A percentile compares a stretch with the other conserved stretches of the same genome.
These are phyloP conservation scores for Ophiostoma perfectum DNA, from an alignment of 2,329 filamentous ascomycete genomes.

Conservation along the genomic window DNA sequence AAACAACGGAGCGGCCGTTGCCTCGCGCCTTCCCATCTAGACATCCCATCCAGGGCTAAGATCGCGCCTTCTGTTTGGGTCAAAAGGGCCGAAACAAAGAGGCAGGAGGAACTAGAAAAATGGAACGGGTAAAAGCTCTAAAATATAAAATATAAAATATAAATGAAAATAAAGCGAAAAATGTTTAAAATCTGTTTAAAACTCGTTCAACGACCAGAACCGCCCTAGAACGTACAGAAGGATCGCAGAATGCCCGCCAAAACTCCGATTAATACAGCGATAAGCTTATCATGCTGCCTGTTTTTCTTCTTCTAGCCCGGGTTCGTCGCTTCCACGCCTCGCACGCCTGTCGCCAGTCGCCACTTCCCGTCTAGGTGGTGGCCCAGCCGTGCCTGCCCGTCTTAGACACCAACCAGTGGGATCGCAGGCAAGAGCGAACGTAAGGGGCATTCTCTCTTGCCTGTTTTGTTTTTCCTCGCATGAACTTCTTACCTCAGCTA, in stretches of 20 bases:
- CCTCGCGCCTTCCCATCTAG: constrained; percentile 13
- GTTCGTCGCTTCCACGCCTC: background rate
- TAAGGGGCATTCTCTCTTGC: background rate
- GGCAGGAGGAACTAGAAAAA: constrained; percentile 2
- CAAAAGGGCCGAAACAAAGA: constrained; percentile 5
- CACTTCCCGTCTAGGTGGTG: constrained; percentile 2
- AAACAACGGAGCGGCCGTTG: background rate
- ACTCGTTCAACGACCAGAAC: background rate
- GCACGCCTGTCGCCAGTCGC: constrained; percentile 14
- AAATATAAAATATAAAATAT: background rate
- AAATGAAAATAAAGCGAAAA: background rate
- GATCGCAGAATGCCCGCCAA: background rate
- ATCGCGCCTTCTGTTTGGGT: constrained; percentile 2
- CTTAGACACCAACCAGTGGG: background rate
- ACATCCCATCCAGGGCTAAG: background rate
- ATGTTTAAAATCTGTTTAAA: constrained; percentile 3
- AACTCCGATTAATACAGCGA: constrained; percentile 14
- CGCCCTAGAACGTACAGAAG: constrained; percentile 11
- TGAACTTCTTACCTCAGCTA: background rate
- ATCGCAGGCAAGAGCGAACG: constrained; percentile 4
- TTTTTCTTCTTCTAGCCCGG: background rate
- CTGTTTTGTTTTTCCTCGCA: background rate
- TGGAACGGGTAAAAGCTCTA: background rate
- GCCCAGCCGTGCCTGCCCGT: background rate
- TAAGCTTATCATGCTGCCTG: constrained; percentile 15